phyloP scores from a whole-genome alignment of 345 rosid species.

The Gossypium longicalyx region DNA sequence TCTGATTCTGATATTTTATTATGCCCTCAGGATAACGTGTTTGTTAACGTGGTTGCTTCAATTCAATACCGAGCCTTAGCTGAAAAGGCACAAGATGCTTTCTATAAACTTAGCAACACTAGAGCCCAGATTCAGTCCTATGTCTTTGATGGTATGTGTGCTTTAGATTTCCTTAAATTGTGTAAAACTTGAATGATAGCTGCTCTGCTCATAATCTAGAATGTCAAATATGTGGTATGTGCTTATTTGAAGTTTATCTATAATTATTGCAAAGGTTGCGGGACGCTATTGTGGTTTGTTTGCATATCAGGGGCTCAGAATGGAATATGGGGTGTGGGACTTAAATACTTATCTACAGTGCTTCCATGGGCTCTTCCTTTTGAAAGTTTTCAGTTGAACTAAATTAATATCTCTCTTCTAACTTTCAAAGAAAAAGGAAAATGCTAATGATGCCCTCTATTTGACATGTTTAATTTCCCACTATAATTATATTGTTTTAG shows the following conservation, averaged over 20 bases:
- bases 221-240: background rate
- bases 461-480: background rate
- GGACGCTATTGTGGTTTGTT: background rate
- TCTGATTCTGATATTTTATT: background rate
- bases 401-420: background rate
- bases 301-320: background rate
- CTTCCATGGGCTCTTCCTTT: background rate
- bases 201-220: background rate
- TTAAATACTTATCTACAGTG: background rate
- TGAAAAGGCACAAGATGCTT: conserved; percentile 46
- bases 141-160: conserved; percentile 43
- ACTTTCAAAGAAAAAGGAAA: background rate
- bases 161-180: background rate
- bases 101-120: conserved; percentile 52
- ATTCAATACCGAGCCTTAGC: conserved; percentile 48
- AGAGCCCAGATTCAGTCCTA: conserved; percentile 51
- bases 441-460: background rate
- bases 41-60: conserved; percentile 56
- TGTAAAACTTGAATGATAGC: background rate
- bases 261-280: background rate
- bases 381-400: background rate
- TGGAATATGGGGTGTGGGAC: background rate
- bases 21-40: conserved; percentile 44
- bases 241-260: background rate
- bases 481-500: background rate